Evolutionary conservation across 495 filamentous ascomycete genomes (phyloP), one percentile per base, ranked within the genome.

Genomic region (Talaromyces nanjingensis): DNA sequence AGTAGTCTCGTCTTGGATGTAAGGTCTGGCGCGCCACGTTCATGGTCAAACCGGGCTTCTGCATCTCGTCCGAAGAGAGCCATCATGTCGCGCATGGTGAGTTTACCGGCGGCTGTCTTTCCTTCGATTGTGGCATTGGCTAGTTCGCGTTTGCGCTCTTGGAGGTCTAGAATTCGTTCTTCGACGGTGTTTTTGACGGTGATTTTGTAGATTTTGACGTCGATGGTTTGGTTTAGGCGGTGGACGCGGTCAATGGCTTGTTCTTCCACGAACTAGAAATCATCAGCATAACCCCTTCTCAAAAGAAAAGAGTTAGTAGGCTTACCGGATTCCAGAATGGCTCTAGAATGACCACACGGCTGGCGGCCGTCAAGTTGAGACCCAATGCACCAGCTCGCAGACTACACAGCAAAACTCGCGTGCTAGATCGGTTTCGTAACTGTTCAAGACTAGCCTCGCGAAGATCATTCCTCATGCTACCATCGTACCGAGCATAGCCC

Each of bases 231-330:
- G 62, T 94, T 97, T 49, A 98, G 86, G 11, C 94, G 91, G 68
- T 98, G 94, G 54, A 98, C 94, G 52, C 94, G 92, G 73, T 98
- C 94, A 68, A 98, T 98, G 9, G 94, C 94, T 81, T 98, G 94
- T 73, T 97, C 94, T 82, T 98, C 94, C 27, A 98, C 90, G 67
- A 98, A 98, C 78, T 89, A 60, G 25, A 39, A 60, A 65, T 27
- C 18, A 27, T 27, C 11, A 56, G 27, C 6, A 6, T 6, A 5
- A 56, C 1, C 4, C 9, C 53, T 6, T 8, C 16, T 1, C 0
- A 42, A 16, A 56, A 6, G 4, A 42, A 16, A 56, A 6, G 4
- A 56, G 24, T 34, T 1, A 63, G 79, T 69, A 75, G 74, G 80
- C 86, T 75, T 82, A 89, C 86, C 55, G 94, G 90, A 75, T 98